phyloP scores from a whole-genome alignment of 257 asterid genomes.

The Nicotiana attenuata region DNA sequence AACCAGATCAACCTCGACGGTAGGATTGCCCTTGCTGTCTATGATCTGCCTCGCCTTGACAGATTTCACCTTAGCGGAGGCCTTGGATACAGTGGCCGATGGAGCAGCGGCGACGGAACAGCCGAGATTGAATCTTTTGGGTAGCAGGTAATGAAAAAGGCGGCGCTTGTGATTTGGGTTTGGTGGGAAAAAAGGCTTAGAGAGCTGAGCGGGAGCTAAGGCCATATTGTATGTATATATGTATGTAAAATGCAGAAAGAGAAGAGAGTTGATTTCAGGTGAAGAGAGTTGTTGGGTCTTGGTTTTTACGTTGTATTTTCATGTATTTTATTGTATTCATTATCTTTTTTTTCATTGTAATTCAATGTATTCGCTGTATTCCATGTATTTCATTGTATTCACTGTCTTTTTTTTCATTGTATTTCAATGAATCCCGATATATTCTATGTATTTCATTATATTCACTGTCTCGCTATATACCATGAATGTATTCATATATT shows the following conservation, averaged over 20 bases:
- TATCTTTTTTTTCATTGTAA: too few relatives aligned
- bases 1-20: conserved; percentile 92
- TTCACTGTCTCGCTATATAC: too few relatives aligned
- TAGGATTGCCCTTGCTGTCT: conserved; percentile 97
- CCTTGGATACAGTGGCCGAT: conserved; percentile 24
- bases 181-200: conserved; percentile 55
- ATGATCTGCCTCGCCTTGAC: conserved; percentile 93
- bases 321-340: too few relatives aligned
- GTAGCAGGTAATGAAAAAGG: conserved; percentile 31
- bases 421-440: too few relatives aligned
- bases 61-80: conserved; percentile 46
- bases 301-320: too few relatives aligned
- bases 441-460: too few relatives aligned
- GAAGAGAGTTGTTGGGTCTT: too few relatives aligned
- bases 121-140: conserved; percentile 31
- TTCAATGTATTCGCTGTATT: too few relatives aligned
- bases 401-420: too few relatives aligned
- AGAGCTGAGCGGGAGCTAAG: conserved; percentile 48
- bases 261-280: neutral
- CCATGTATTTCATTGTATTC: too few relatives aligned
- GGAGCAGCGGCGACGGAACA: conserved; percentile 56
- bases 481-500: too few relatives aligned
- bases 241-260: neutral
- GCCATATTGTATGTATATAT: conserved; percentile 39
- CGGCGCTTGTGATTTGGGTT: conserved; percentile 38